phyloP scores from a whole-genome alignment of 2,329 filamentous ascomycete species.

The Pezicula radicicola region DNA sequence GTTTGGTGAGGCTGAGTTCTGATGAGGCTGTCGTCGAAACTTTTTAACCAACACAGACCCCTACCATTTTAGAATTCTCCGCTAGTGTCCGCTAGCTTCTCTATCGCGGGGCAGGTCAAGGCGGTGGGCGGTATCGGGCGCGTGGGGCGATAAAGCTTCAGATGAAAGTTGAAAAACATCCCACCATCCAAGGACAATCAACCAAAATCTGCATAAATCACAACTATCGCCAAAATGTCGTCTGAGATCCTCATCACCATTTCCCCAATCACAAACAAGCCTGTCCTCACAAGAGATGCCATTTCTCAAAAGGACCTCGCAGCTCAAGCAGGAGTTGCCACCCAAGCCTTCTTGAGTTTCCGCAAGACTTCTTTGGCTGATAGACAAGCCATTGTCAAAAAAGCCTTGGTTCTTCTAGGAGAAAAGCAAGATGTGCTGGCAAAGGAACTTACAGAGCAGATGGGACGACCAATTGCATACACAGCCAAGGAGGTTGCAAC shows the following conservation, averaged over 20 bases:
- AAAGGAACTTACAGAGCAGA: conserved; percentile 85
- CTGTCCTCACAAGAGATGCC: conserved; percentile 76
- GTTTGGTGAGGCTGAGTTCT: conserved; percentile 1
- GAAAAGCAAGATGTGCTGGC: conserved; percentile 77
- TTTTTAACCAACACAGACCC: background rate
- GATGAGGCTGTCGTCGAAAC: background rate
- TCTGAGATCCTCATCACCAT: conserved; percentile 71
- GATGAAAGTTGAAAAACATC: background rate
- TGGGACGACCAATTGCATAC: conserved; percentile 90
- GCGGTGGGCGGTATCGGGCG: too few species aligned
- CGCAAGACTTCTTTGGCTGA: conserved; percentile 71
- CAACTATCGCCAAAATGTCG: conserved; percentile 44
- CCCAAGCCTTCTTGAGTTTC: conserved; percentile 74
- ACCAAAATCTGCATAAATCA: background rate
- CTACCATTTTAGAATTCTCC: too few species aligned
- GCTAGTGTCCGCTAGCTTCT: too few species aligned
- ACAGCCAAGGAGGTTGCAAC: conserved; percentile 81
- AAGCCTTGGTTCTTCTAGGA: conserved; percentile 69
- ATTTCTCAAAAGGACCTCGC: conserved; percentile 68
- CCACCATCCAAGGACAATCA: conserved; percentile 1
- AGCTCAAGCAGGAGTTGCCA: conserved; percentile 67
- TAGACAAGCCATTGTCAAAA: conserved; percentile 76
- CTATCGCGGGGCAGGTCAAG: too few species aligned
- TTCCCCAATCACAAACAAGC: conserved; percentile 84
- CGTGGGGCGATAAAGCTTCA: background rate